Evolutionary conservation across 2,329 filamentous ascomycete species (phyloP).

Genomic region (Alternaria brassicicola): DNA sequence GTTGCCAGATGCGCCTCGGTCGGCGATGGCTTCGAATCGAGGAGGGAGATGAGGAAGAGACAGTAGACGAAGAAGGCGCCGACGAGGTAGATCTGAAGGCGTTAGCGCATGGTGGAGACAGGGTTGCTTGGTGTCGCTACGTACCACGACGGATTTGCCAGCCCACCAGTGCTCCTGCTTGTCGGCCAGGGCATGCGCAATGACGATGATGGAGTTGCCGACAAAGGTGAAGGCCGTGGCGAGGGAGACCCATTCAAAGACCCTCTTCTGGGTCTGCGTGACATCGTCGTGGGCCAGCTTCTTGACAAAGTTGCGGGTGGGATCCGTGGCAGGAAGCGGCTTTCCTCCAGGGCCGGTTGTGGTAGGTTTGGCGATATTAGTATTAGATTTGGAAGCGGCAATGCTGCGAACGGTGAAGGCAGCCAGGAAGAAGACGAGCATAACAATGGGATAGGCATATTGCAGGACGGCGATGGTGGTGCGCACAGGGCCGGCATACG

Average conservation of each 20-base stretch:
- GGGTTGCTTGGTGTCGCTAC: conserved; percentile 38
- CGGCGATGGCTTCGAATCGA: conserved; percentile 83
- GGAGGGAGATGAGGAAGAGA: conserved; percentile 82
- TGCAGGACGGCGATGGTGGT: conserved; percentile 51
- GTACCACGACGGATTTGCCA: conserved; percentile 76
- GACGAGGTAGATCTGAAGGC: conserved; percentile 77
- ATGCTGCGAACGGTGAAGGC: conserved; percentile 68
- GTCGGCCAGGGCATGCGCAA: conserved; percentile 73
- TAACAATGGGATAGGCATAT: conserved; percentile 66
- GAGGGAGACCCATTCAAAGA: conserved; percentile 77
- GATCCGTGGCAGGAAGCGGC: conserved; percentile 72
- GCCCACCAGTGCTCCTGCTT: conserved; percentile 79
- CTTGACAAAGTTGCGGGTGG: conserved; percentile 51
- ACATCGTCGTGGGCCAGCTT: conserved; percentile 61
- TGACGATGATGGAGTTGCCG: conserved; percentile 74
- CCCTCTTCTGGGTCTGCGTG: conserved; percentile 68
- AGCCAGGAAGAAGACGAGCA: conserved; percentile 68
- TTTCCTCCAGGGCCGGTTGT: conserved; percentile 85
- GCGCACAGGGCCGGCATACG: conserved; percentile 27
- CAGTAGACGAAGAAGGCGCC: conserved; percentile 87
- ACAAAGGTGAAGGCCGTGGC: conserved; percentile 76
- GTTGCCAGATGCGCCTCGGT: conserved; percentile 78
- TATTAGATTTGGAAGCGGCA: conserved; percentile 54
- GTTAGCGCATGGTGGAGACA: background rate
- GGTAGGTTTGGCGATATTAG: conserved; percentile 53